Percentiles rank a stretch among this genome's conserved stretches.
Conservation (phyloP, 2,329 filamentous ascomycete species). For the Didymella pinodella region DNA sequence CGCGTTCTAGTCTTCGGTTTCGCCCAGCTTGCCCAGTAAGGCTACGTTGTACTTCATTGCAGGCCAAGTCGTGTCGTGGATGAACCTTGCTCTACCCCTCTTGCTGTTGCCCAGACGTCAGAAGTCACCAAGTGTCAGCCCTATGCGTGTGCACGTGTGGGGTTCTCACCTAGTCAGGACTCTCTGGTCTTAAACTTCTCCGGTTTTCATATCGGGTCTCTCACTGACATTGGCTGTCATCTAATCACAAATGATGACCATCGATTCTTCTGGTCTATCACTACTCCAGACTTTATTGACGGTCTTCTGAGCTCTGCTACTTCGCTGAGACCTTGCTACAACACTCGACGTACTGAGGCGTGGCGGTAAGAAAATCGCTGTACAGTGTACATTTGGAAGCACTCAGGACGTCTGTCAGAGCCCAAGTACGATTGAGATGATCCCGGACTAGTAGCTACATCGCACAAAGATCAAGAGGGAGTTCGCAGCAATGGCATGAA, state of each 20-base stretch:
- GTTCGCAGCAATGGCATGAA: not conserved
- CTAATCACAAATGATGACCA: not conserved
- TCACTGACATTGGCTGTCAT: not conserved
- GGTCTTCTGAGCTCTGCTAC: not conserved
- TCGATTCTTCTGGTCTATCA: not conserved
- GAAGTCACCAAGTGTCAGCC: conserved; percentile 27
- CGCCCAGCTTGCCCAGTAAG: not conserved
- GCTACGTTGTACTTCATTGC: not conserved
- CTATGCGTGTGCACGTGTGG: conserved; percentile 17
- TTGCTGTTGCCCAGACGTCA: not conserved
- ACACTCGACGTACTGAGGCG: not conserved
- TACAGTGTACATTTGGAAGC: not conserved
- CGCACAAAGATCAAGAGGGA: not conserved
- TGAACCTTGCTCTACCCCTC: not conserved
- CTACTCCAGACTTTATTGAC: not conserved
- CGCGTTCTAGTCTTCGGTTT: not conserved
- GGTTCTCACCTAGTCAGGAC: not conserved
- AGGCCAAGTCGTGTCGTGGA: not conserved
- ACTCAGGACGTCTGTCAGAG: not conserved
- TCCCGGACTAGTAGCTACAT: not conserved
- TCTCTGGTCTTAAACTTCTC: not conserved
- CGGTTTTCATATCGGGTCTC: not conserved
- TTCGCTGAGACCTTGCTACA: not conserved
- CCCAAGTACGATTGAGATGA: not conserved
- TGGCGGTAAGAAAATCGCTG: not conserved